Base-by-base conservation (phyloP, 257 asterid genomes). In the Nicotiana sylvestris region DNA sequence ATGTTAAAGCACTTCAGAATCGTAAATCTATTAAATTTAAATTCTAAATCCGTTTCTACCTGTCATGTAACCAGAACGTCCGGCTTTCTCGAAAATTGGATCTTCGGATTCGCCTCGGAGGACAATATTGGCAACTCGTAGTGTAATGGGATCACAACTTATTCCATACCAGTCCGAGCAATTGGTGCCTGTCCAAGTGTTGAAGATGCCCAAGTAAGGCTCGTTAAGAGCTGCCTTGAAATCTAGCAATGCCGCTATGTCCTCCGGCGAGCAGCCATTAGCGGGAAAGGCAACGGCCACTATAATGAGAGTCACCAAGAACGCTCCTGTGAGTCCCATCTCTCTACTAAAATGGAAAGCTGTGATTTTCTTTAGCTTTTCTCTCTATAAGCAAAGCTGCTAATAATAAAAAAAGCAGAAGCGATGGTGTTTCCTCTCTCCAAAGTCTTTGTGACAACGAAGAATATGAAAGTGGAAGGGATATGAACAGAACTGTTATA, bases 21-120 rank as follows among this genome's bases (percentile, higher is more conserved):
- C 57, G 1, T 4, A 2, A 16, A 56, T 13, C 7, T 56, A 13
- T 56, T 56, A 56, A 56, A 15, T 56, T 56, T 1, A 17, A 56
- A 56, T 56, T 5, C 21, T 15, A 17, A 5, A 16, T 56, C 2
- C 3, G 0, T 56, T 85, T 0, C 89, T 85, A 76, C 98, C 98
- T 76, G 92, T 86, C 98, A 95, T 95, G 94, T 95, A 93, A 4
- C 98, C 98, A 21, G 98, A 85, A 70, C 96, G 89, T 78, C 98
- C 98, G 83, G 97, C 90, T 64, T 90, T 93, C 33, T 89, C 93
- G 84, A 95, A 90, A 81, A 95, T 91, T 18, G 93, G 95, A 81
- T 95, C 98, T 83, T 93, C 97, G 53, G 98, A 95, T 69, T 95
- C 98, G 10, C 98, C 98, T 3, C 98, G 96, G 66, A 93, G 97